A percentile compares a stretch with the other conserved stretches of the same genome.
Evolutionary conservation across 495 filamentous ascomycete genomes (phyloP).

Genomic region (Tuber borchii): DNA sequence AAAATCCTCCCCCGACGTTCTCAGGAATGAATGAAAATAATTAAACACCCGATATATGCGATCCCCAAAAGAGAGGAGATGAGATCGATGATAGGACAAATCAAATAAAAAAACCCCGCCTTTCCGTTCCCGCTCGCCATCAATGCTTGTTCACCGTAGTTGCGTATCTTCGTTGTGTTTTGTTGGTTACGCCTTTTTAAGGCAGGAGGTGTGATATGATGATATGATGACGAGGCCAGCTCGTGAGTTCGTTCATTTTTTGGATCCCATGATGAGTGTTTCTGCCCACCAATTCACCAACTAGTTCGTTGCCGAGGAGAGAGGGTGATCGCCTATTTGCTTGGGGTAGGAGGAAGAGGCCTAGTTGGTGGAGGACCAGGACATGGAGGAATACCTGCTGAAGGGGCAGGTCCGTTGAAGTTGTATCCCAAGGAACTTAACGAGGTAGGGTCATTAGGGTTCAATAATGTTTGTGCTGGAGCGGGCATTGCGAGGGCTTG

Average conservation of each 20-base stretch:
- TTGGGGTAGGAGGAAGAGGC: constrained; percentile 41
- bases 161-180: not conserved
- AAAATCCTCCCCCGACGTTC: not conserved
- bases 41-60: constrained; percentile 16
- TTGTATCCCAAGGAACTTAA: constrained; percentile 42
- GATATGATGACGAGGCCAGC: not conserved
- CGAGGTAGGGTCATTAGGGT: constrained; percentile 42
- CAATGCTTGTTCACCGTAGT: not conserved
- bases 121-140: constrained; percentile 3
- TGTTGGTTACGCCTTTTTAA: not conserved
- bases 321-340: constrained; percentile 20
- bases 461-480: constrained; percentile 40
- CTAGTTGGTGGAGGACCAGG: constrained; percentile 42
- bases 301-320: not conserved
- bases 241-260: not conserved
- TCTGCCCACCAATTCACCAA: not conserved
- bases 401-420: constrained; percentile 42
- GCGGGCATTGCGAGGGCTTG: constrained; percentile 38
- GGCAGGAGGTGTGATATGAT: not conserved
- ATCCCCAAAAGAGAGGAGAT: not conserved
- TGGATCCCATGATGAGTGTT: not conserved
- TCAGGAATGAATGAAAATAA: not conserved
- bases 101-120: not conserved
- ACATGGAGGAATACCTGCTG: constrained; percentile 31
- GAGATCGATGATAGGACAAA: constrained; percentile 15